Percentiles rank a stretch among this genome's conserved stretches.
phyloP scores from a whole-genome alignment of 805 yeast species.

The Zygosaccharomyces siamensis region DNA sequence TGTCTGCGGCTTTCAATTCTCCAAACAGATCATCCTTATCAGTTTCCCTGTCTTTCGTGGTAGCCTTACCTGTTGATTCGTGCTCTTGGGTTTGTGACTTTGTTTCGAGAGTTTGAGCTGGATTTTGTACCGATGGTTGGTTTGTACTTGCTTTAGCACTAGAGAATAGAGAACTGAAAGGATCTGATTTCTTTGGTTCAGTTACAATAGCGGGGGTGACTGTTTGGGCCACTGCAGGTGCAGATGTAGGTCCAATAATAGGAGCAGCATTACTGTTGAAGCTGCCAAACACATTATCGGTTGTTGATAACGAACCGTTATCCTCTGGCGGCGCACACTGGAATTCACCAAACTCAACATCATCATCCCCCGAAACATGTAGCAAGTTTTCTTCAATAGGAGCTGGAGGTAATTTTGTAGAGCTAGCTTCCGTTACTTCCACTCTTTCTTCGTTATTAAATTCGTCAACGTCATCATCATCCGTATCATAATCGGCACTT shows the following conservation, averaged over 20 bases:
- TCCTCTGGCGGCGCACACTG: conserved; percentile 57
- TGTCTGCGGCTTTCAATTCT: conserved; percentile 26
- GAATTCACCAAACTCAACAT: conserved; percentile 78
- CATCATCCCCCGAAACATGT: conserved; percentile 41
- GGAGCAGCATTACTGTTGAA: conserved; percentile 4
- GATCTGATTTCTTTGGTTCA: conserved; percentile 49
- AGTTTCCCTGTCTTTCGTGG: not conserved
- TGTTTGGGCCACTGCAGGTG: conserved; percentile 19
- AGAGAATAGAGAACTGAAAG: conserved; percentile 66
- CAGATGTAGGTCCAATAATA: conserved; percentile 24
- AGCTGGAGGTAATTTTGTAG: not conserved
- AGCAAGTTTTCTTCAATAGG: not conserved
- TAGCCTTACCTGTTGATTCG: conserved; percentile 2
- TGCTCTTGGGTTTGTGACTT: conserved; percentile 5
- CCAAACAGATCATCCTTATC: conserved; percentile 34
- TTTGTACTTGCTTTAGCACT: conserved; percentile 49
- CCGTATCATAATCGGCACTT: conserved; percentile 41
- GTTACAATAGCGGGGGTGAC: conserved; percentile 36
- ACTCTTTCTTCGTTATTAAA: not conserved
- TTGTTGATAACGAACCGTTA: conserved; percentile 20
- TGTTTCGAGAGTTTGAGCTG: conserved; percentile 5
- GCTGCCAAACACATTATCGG: conserved; percentile 13
- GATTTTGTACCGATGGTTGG: conserved; percentile 15
- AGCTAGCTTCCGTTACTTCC: conserved; percentile 60
- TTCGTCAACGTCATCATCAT: conserved; percentile 14